These are phyloP conservation scores for Colletotrichum tropicale DNA, from an alignment of 2,329 filamentous ascomycete genomes.

Conservation along the genomic window DNA sequence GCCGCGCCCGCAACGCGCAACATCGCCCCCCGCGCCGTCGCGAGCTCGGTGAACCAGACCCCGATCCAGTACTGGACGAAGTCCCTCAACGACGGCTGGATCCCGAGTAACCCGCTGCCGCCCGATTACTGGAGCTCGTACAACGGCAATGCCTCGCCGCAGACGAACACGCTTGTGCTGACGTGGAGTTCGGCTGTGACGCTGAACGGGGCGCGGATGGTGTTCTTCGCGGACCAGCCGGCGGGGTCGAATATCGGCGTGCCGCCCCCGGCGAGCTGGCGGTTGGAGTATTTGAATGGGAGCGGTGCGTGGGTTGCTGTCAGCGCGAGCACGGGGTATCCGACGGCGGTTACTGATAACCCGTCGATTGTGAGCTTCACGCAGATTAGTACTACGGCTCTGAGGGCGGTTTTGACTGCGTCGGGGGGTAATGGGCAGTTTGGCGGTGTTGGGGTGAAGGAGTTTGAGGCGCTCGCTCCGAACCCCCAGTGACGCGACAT, in stretches of 20 bases:
- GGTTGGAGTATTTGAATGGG: constrained; percentile 26
- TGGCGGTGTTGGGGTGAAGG: neutral
- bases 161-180: constrained; percentile 30
- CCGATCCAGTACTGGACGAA: constrained; percentile 42
- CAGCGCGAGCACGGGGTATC: constrained; percentile 23
- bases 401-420: constrained; percentile 25
- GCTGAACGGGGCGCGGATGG: constrained; percentile 32
- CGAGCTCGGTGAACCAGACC: constrained; percentile 27
- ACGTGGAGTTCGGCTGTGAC: constrained; percentile 31
- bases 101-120: constrained; percentile 34
- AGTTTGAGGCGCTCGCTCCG: constrained; percentile 1
- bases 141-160: constrained; percentile 30
- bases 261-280: constrained; percentile 31
- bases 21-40: constrained; percentile 30
- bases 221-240: constrained; percentile 33
- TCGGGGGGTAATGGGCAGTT: constrained; percentile 19
- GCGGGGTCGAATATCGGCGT: constrained; percentile 32
- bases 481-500: neutral
- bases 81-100: constrained; percentile 34
- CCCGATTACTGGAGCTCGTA: constrained; percentile 42
- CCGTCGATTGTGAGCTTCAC: constrained; percentile 30
- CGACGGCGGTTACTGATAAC: constrained; percentile 27
- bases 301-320: constrained; percentile 24
- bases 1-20: constrained; percentile 32
- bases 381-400: constrained; percentile 25